These are phyloP conservation scores for Candida maris DNA, from an alignment of 805 yeast genomes.

Conservation along the genomic window DNA sequence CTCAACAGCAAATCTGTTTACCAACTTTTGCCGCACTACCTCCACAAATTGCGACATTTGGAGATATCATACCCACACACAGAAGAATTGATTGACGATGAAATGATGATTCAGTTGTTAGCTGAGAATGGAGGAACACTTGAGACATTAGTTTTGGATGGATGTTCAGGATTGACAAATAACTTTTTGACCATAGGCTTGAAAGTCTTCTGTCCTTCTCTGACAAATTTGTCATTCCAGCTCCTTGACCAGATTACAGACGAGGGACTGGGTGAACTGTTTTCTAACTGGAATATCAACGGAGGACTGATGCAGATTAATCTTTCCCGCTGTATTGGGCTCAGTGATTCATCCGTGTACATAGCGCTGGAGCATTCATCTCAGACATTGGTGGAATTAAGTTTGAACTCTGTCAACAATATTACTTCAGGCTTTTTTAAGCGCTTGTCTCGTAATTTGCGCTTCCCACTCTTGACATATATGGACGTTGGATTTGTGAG, in stretches of 20 bases:
- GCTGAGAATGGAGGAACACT: slow-evolving; percentile 62
- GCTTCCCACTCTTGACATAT: slow-evolving; percentile 59
- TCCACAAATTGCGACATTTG: slow-evolving; percentile 50
- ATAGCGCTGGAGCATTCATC: slow-evolving; percentile 62
- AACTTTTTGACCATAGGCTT: slow-evolving; percentile 53
- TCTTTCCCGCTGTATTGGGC: slow-evolving; percentile 59
- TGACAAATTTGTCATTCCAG: slow-evolving; percentile 57
- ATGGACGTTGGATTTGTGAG: slow-evolving; percentile 80
- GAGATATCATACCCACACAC: slow-evolving; percentile 67
- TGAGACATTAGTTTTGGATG: slow-evolving; percentile 58
- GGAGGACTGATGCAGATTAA: slow-evolving; percentile 59
- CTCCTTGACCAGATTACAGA: slow-evolving; percentile 64
- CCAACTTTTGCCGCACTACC: slow-evolving; percentile 61
- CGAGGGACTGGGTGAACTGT: slow-evolving; percentile 58
- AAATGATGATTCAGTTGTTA: slow-evolving; percentile 56
- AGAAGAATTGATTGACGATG: slow-evolving; percentile 67
- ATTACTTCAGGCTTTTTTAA: slow-evolving; percentile 50
- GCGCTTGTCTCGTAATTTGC: slow-evolving; percentile 38
- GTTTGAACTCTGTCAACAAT: slow-evolving; percentile 66
- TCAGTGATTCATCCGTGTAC: slow-evolving; percentile 61
- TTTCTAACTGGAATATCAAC: slow-evolving; percentile 51
- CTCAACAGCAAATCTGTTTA: slow-evolving; percentile 54
- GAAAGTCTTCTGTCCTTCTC: slow-evolving; percentile 50
- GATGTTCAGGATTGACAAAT: slow-evolving; percentile 73
- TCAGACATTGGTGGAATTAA: slow-evolving; percentile 62